phyloP scores from a whole-genome alignment of 305 asterid species.

The Fraxinus sp. region DNA sequence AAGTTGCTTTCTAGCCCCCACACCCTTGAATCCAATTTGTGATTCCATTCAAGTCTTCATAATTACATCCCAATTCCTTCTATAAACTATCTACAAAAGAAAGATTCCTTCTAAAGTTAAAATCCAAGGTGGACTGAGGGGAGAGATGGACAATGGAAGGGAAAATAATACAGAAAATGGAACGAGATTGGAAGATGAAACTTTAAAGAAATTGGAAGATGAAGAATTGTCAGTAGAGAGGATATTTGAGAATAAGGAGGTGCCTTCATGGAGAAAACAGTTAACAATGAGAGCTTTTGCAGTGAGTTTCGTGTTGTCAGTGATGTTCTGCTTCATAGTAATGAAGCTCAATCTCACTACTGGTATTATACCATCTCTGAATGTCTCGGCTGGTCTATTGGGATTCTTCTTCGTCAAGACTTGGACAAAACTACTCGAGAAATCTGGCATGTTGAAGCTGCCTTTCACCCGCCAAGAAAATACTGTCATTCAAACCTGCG shows the following conservation, averaged over 20 bases:
- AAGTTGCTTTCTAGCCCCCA: background rate
- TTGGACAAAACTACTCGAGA: slow-evolving; percentile 39
- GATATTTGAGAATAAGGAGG: slow-evolving; percentile 20
- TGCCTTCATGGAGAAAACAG: slow-evolving; percentile 34
- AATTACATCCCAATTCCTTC: background rate
- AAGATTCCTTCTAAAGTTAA: background rate
- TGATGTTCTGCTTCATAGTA: slow-evolving; percentile 40
- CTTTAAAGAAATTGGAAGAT: background rate
- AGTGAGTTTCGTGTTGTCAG: slow-evolving; percentile 38
- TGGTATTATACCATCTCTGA: slow-evolving; percentile 47
- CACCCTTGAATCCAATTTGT: background rate
- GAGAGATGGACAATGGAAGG: background rate
- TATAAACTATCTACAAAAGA: background rate
- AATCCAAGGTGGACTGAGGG: background rate
- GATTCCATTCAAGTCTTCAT: background rate
- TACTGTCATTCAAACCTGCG: slow-evolving; percentile 43
- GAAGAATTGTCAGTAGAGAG: slow-evolving; percentile 19
- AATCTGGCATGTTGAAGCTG: slow-evolving; percentile 33
- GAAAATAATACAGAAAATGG: background rate
- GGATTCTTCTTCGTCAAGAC: slow-evolving; percentile 45
- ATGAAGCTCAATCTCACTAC: slow-evolving; percentile 45
- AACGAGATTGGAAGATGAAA: background rate
- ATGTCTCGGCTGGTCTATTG: slow-evolving; percentile 47
- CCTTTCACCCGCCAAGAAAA: slow-evolving; percentile 49
- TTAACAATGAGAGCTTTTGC: slow-evolving; percentile 37